Conservation (phyloP, 202 grass and related monocot species). For the Alloteropsis angusta region DNA sequence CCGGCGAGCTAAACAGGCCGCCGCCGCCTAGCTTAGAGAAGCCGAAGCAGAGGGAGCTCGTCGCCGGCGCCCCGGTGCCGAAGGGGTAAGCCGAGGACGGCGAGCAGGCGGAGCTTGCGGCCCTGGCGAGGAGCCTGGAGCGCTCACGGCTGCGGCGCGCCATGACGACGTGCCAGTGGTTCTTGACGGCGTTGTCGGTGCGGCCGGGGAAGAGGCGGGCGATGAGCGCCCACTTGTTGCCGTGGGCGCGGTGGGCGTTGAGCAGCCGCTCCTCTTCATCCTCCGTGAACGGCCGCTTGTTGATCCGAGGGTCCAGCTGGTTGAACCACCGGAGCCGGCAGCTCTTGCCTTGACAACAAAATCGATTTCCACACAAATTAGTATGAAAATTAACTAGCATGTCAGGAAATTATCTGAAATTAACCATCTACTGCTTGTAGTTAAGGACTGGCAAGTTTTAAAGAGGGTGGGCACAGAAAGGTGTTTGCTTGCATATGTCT, state of each 20-base stretch:
- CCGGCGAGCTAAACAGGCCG: constrained; percentile 4
- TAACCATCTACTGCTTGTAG: background rate
- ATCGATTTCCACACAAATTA: background rate
- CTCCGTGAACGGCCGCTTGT: constrained; percentile 96
- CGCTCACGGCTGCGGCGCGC: constrained; percentile 60
- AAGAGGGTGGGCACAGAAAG: constrained; percentile 25
- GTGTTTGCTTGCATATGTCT: background rate
- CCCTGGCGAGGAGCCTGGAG: constrained; percentile 26
- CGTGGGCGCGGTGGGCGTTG: constrained; percentile 57
- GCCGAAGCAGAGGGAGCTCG: constrained; percentile 24
- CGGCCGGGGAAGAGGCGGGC: constrained; percentile 84
- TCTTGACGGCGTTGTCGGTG: constrained; percentile 92
- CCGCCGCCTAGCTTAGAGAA: constrained; percentile 20
- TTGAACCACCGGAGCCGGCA: constrained; percentile 99
- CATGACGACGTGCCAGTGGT: constrained; percentile 89
- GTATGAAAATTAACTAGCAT: background rate
- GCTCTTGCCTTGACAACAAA: constrained; percentile 53
- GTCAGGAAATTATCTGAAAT: background rate
- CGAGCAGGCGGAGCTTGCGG: background rate
- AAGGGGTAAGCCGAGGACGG: background rate
- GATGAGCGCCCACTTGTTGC: constrained; percentile 97
- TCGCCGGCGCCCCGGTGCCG: background rate
- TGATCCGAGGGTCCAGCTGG: constrained; percentile 96
- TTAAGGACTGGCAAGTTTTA: background rate
- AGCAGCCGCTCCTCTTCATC: constrained; percentile 92